Evolutionary conservation across 768 basidiomycete species (phyloP), one percentile per base, ranked within the genome.

Genomic region (Xerocomus potaroensis): DNA sequence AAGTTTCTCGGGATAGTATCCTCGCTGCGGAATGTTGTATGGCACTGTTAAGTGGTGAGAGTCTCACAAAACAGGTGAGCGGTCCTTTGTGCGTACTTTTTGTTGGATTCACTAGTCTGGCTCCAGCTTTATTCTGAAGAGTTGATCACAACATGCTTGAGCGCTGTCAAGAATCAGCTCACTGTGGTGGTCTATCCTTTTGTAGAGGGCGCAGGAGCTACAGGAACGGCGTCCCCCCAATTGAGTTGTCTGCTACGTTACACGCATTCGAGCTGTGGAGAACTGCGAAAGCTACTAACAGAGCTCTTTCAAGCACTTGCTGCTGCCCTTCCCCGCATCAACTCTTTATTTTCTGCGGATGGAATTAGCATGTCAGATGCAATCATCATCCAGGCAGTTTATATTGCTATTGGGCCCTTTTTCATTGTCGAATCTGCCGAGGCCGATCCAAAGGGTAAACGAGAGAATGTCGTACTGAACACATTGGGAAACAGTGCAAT

Each of bases 321-420:
- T 1, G 76, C 83, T 1, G 76, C 84, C 4, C 68, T 96, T 11
- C 87, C 90, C 2, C 77, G 81, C 26, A 77, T 98, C 40, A 84
- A 84, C 50, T 72, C 74, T 10, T 75, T 98, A 26, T 74, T 97
- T 44, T 79, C 78, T 39, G 78, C 83, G 1, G 84, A 87, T 59
- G 72, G 76, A 49, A 76, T 84, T 53, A 71, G 56, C 47, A 69
- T 98, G 84, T 88, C 89, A 2, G 96, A 98, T 51, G 67, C 81
- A 1, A 88, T 97, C 55, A 87, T 97, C 59, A 96, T 97, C 41
- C 84, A 90, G 55, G 83, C 85, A 0, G 88, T 96, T 4, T 98
- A 95, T 65, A 85, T 97, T 42, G 81, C 92, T 4, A 91, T 97
- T 54, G 90, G 89, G 7, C 94, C 95, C 0, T 93, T 98, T 64